Evolutionary conservation across 495 filamentous ascomycete genomes (phyloP).

Genomic region (Aspergillus bertholletiae): DNA sequence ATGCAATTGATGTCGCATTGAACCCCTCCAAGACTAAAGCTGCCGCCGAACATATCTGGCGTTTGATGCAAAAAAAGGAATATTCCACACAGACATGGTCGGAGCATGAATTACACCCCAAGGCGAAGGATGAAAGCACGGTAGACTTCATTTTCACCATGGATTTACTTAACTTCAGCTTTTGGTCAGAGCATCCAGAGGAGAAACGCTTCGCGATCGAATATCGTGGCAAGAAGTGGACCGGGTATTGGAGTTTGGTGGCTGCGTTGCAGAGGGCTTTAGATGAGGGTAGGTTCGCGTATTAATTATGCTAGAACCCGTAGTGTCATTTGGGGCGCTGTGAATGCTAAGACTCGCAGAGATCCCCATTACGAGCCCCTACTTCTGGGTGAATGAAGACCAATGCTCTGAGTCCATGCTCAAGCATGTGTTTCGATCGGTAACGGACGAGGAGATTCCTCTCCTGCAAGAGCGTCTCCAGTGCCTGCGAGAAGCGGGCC

Average conservation of each 20-base stretch:
- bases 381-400: constrained; percentile 79
- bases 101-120: constrained; percentile 86
- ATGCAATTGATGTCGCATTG: constrained; percentile 87
- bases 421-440: constrained; percentile 77
- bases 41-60: constrained; percentile 74
- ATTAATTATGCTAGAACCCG: not conserved
- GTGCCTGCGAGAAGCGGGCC: constrained; percentile 81
- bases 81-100: constrained; percentile 87
- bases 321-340: not conserved
- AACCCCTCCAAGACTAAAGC: constrained; percentile 73
- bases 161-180: constrained; percentile 95
- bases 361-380: constrained; percentile 84
- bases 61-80: constrained; percentile 73
- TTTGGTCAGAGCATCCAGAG: constrained; percentile 72
- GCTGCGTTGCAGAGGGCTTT: constrained; percentile 81
- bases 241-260: constrained; percentile 93
- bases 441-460: constrained; percentile 82
- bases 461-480: constrained; percentile 72
- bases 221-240: constrained; percentile 78
- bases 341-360: constrained; percentile 38
- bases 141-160: constrained; percentile 94
- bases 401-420: constrained; percentile 73
- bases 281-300: constrained; percentile 66
- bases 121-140: constrained; percentile 68
- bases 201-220: constrained; percentile 71